These are phyloP conservation scores for Antrodiella citrinella DNA, from an alignment of 768 basidiomycete species.

Conservation along the genomic window DNA sequence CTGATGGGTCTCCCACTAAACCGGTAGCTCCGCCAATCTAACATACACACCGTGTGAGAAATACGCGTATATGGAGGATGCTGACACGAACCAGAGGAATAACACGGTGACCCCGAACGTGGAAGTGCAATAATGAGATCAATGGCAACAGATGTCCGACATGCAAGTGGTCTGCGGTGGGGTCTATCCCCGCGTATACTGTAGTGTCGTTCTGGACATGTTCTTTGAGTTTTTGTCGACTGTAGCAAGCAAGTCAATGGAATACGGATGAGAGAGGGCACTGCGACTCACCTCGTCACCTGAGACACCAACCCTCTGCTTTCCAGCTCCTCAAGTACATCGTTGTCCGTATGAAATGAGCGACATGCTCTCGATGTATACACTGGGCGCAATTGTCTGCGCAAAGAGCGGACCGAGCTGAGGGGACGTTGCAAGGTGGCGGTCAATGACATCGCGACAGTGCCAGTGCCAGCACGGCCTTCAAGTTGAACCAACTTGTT, in stretches of 20 bases:
- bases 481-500: too few species aligned
- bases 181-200: conserved; percentile 88
- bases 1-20: conserved; percentile 95
- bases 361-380: background rate
- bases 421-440: too few species aligned
- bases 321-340: conserved; percentile 8
- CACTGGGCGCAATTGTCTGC: background rate
- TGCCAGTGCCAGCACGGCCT: background rate
- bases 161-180: conserved; percentile 84
- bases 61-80: too few species aligned
- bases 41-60: too few species aligned
- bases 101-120: conserved; percentile 70
- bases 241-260: background rate
- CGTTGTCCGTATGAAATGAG: conserved; percentile 1
- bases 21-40: conserved; percentile 97
- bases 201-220: conserved; percentile 28
- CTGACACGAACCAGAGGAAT: conserved; percentile 70
- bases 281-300: conserved; percentile 9
- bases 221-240: conserved; percentile 6
- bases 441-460: background rate
- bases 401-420: too few species aligned
- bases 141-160: conserved; percentile 91
- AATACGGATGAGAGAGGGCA: background rate
- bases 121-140: conserved; percentile 82
- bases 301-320: conserved; percentile 9